These are phyloP conservation scores for Aspergillus hiratsukae DNA, from an alignment of 2,329 filamentous ascomycete species.

Conservation along the genomic window DNA sequence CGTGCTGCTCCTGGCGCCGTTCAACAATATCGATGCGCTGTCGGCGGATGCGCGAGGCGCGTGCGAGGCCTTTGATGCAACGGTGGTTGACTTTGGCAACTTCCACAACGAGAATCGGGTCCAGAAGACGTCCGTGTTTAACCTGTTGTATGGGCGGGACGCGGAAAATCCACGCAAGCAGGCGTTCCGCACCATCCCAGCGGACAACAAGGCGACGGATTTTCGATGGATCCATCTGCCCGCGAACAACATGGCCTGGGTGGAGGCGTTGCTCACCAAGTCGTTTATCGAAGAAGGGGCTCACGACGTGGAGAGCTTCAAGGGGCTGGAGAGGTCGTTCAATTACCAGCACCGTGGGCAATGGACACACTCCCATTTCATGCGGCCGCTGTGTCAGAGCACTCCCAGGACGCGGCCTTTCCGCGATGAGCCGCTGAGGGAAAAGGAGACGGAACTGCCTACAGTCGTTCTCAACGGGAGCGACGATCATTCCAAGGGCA, in stretches of 20 bases:
- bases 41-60: slow-evolving; percentile 41
- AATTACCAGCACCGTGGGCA: slow-evolving; percentile 58
- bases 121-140: slow-evolving; percentile 46
- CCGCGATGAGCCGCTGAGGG: slow-evolving; percentile 29
- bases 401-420: slow-evolving; percentile 34
- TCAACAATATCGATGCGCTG: slow-evolving; percentile 33
- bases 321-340: slow-evolving; percentile 58
- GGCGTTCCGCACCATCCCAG: slow-evolving; percentile 44
- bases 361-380: slow-evolving; percentile 57
- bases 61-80: slow-evolving; percentile 48
- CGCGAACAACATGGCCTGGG: slow-evolving; percentile 55
- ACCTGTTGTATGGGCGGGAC: slow-evolving; percentile 51
- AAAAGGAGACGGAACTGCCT: slow-evolving; percentile 12
- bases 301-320: slow-evolving; percentile 60
- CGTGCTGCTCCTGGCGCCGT: slow-evolving; percentile 32
- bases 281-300: slow-evolving; percentile 60
- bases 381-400: slow-evolving; percentile 56
- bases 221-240: slow-evolving; percentile 54
- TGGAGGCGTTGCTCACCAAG: slow-evolving; percentile 60
- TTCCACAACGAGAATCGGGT: slow-evolving; percentile 43
- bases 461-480: slow-evolving; percentile 19
- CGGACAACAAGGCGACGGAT: slow-evolving; percentile 44
- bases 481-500: slow-evolving; percentile 8
- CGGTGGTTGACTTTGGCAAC: slow-evolving; percentile 51
- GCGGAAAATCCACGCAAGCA: slow-evolving; percentile 43